A percentile compares a stretch with the other conserved stretches of the same genome.
phyloP scores from a whole-genome alignment of 2,329 filamentous ascomycete genomes.

The Pseudocercospora vitis region DNA sequence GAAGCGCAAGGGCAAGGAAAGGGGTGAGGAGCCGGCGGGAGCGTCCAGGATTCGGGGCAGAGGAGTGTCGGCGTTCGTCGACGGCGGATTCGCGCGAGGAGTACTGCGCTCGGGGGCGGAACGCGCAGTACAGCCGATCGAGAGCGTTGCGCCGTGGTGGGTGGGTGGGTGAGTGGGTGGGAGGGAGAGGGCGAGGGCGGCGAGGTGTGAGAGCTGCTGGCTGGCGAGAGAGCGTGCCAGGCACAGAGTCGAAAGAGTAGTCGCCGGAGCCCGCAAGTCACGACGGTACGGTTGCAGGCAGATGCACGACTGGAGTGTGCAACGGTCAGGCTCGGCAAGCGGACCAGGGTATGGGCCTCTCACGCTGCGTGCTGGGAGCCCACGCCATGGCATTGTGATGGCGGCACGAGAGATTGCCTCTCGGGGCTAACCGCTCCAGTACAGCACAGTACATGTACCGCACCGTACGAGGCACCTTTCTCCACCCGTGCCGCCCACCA shows the following conservation, averaged over 20 bases:
- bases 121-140: constrained; percentile 12
- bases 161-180: no score
- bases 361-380: neutral
- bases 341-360: no score
- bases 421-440: neutral
- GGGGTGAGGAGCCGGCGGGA: constrained; percentile 7
- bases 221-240: neutral
- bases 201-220: neutral
- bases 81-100: constrained; percentile 9
- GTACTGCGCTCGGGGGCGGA: constrained; percentile 1
- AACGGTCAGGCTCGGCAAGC: neutral
- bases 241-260: neutral
- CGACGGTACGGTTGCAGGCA: neutral
- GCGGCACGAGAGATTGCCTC: no score
- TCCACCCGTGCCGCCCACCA: neutral
- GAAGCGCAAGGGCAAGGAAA: constrained; percentile 20
- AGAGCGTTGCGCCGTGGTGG: constrained; percentile 1
- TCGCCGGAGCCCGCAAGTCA: neutral
- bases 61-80: constrained; percentile 11
- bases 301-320: neutral
- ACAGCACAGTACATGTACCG: no score
- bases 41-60: neutral
- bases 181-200: neutral
- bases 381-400: neutral
- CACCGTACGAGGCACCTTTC: no score